Evolutionary conservation across 441 rosid genomes (phyloP).

Genomic region (Hura crepitans): DNA sequence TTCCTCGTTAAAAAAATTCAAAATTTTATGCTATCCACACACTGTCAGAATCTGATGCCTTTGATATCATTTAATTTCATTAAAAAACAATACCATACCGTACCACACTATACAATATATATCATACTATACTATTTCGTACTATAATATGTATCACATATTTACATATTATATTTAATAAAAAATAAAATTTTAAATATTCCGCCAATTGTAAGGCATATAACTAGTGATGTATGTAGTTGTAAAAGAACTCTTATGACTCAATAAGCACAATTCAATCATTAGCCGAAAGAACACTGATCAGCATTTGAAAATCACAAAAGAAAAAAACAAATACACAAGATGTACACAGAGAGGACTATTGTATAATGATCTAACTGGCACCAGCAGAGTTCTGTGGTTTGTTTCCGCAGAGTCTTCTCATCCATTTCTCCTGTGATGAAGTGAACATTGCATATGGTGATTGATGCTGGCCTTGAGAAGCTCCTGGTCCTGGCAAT

Average conservation of each 20-base stretch:
- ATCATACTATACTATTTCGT: no score
- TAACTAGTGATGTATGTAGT: neutral
- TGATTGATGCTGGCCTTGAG: constrained; percentile 23
- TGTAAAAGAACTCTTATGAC: neutral
- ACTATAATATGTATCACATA: no score
- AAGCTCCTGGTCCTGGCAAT: constrained; percentile 43
- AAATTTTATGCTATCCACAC: constrained; percentile 8
- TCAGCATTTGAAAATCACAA: constrained; percentile 9
- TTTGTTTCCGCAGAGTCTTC: constrained; percentile 41
- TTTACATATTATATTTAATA: no score
- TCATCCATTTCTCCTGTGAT: constrained; percentile 66
- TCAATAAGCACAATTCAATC: neutral
- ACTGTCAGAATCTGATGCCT: constrained; percentile 35
- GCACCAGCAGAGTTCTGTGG: constrained; percentile 27
- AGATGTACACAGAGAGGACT: constrained; percentile 1
- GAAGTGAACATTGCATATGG: constrained; percentile 31
- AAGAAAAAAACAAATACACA: constrained; percentile 16
- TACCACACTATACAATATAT: no score
- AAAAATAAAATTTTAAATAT: no score
- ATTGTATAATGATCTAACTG: constrained; percentile 25
- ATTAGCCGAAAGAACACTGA: constrained; percentile 4
- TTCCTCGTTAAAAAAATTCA: constrained; percentile 18
- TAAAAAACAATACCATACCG: no score
- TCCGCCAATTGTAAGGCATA: no score
- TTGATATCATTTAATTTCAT: constrained; percentile 9